Conservation (phyloP, 1,284 basidiomycete species). For the Abortiporus biennis region DNA sequence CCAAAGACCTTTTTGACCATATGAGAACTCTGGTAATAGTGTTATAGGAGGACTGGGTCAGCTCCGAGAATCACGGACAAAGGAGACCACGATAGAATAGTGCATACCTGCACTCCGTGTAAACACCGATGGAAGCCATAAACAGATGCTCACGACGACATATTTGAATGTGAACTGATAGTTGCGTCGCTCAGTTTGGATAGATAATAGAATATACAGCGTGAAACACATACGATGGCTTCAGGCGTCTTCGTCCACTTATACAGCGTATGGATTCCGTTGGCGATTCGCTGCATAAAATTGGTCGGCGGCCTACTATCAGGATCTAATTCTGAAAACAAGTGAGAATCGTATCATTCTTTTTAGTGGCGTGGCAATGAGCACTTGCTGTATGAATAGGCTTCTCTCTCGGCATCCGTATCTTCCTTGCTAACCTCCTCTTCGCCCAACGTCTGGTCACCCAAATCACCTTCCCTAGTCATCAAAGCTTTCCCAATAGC, state of each 20-base stretch:
- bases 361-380: background rate
- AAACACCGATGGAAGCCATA: slow-evolving; percentile 52
- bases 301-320: slow-evolving; percentile 43
- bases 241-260: slow-evolving; percentile 38
- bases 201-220: background rate
- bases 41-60: too few species aligned
- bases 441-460: slow-evolving; percentile 29
- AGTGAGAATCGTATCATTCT: background rate
- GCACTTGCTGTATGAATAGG: slow-evolving; percentile 29
- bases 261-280: slow-evolving; percentile 29
- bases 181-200: background rate
- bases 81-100: background rate
- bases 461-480: slow-evolving; percentile 19
- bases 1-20: too few species aligned
- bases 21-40: background rate
- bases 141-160: slow-evolving; percentile 42
- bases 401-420: slow-evolving; percentile 20
- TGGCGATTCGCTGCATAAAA: slow-evolving; percentile 31
- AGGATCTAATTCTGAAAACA: slow-evolving; percentile 34
- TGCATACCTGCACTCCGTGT: slow-evolving; percentile 37
- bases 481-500: slow-evolving; percentile 32
- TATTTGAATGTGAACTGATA: slow-evolving; percentile 52
- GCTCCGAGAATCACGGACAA: slow-evolving; percentile 33
- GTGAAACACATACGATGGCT: slow-evolving; percentile 31
- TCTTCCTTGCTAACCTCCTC: slow-evolving; percentile 25